A percentile compares a stretch with the other conserved stretches of the same genome.
Evolutionary conservation across 208 protist species (phyloP).

Genomic region (Trypanosoma conorhini): DNA sequence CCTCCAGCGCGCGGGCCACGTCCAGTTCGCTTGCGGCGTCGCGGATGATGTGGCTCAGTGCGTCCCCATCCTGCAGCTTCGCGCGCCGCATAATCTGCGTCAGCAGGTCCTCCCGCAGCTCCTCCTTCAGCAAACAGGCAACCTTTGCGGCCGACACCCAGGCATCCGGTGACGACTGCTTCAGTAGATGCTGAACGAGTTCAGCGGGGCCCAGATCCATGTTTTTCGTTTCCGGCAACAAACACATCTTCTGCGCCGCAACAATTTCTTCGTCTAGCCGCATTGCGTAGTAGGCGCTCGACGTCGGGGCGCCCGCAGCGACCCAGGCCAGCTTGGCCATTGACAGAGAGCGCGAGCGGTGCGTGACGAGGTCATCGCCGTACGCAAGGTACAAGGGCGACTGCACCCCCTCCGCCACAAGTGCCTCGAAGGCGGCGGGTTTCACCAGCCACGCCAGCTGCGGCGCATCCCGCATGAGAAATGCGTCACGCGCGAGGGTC

Average conservation of each 20-base stretch:
- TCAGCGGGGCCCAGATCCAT: conserved; percentile 51
- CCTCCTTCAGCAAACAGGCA: conserved; percentile 33
- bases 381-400: conserved; percentile 41
- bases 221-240: conserved; percentile 38
- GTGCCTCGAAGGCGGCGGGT: conserved; percentile 49
- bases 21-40: conserved; percentile 73
- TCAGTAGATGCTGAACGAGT: conserved; percentile 59
- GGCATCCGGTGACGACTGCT: conserved; percentile 40
- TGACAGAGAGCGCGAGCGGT: conserved; percentile 58
- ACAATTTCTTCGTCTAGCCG: conserved; percentile 45
- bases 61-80: conserved; percentile 50
- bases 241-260: conserved; percentile 46
- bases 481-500: conserved; percentile 42
- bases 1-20: conserved; percentile 34
- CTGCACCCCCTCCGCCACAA: conserved; percentile 47
- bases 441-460: conserved; percentile 78
- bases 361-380: conserved; percentile 46
- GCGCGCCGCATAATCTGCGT: conserved; percentile 71
- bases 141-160: conserved; percentile 68
- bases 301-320: conserved; percentile 36
- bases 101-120: conserved; percentile 53
- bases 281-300: conserved; percentile 36
- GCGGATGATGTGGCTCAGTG: conserved; percentile 29
- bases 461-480: conserved; percentile 61
- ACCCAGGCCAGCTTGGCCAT: conserved; percentile 63